Percentiles rank a stretch among this genome's conserved stretches.
These are phyloP conservation scores for Pseudonitzschia delicatissima DNA, from an alignment of 108 stramenopile genomes.

Conservation along the genomic window DNA sequence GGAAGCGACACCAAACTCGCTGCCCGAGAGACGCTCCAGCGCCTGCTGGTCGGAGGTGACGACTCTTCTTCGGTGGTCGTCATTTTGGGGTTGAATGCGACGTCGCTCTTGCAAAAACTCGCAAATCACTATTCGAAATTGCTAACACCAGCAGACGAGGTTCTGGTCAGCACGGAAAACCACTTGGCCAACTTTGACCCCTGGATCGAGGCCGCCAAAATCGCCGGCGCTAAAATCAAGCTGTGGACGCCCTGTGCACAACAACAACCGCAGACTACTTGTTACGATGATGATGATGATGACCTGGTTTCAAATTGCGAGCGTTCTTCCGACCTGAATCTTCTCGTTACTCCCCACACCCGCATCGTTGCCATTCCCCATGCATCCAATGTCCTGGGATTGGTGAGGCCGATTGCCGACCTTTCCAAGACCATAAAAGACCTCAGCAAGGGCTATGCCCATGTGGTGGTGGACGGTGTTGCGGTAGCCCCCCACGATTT, in stretches of 20 bases:
- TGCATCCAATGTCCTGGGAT: constrained; percentile 78
- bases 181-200: constrained; percentile 77
- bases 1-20: constrained; percentile 42
- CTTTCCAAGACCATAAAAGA: constrained; percentile 36
- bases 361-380: constrained; percentile 73
- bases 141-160: constrained; percentile 51
- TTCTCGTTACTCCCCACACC: constrained; percentile 45
- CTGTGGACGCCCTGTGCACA: constrained; percentile 51
- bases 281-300: no score
- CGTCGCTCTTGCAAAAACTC: constrained; percentile 53
- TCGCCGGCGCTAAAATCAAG: constrained; percentile 46
- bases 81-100: constrained; percentile 68
- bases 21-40: constrained; percentile 45
- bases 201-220: constrained; percentile 59
- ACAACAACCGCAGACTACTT: no score
- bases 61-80: constrained; percentile 20
- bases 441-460: constrained; percentile 40
- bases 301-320: not conserved
- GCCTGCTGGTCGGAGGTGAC: constrained; percentile 36
- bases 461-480: constrained; percentile 79
- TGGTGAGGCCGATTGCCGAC: constrained; percentile 47
- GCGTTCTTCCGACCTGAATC: constrained; percentile 27
- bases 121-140: constrained; percentile 40
- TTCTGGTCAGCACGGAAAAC: constrained; percentile 78
- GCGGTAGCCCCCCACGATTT: constrained; percentile 75